Percentiles rank a stretch among this genome's conserved stretches.
phyloP scores from a whole-genome alignment of 2,329 filamentous ascomycete species.

The Sphaerostilbella broomeana region DNA sequence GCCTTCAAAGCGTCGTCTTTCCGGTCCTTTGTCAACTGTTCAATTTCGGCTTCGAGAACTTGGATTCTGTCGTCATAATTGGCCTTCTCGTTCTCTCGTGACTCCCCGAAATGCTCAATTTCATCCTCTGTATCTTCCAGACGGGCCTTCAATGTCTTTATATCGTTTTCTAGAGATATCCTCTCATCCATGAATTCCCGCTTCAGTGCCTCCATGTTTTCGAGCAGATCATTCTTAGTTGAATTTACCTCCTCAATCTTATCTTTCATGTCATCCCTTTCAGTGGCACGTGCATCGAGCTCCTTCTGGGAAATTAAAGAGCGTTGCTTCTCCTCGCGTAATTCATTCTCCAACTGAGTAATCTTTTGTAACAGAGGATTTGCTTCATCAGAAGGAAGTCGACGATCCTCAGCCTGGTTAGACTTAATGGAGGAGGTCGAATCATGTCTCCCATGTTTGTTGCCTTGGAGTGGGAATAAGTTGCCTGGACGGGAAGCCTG shows the following conservation, averaged over 20 bases:
- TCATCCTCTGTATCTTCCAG: slow-evolving; percentile 90
- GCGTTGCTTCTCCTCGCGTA: slow-evolving; percentile 65
- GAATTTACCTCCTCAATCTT: slow-evolving; percentile 81
- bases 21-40: slow-evolving; percentile 52
- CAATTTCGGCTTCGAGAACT: slow-evolving; percentile 63
- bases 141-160: slow-evolving; percentile 66
- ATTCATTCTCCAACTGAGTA: slow-evolving; percentile 67
- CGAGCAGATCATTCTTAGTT: slow-evolving; percentile 87
- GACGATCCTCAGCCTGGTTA: slow-evolving; percentile 37
- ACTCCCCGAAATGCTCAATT: slow-evolving; percentile 76
- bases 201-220: slow-evolving; percentile 89
- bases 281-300: slow-evolving; percentile 49
- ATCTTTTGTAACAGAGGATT: slow-evolving; percentile 44
- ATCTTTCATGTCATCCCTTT: slow-evolving; percentile 55
- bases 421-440: slow-evolving; percentile 44
- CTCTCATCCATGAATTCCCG: slow-evolving; percentile 82
- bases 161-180: slow-evolving; percentile 73
- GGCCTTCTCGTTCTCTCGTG: slow-evolving; percentile 73
- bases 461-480: slow-evolving; percentile 46
- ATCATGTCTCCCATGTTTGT: slow-evolving; percentile 43
- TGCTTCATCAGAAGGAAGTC: slow-evolving; percentile 39
- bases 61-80: slow-evolving; percentile 62
- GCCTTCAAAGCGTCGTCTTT: slow-evolving; percentile 51
- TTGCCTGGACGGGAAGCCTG: slow-evolving; percentile 50
- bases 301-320: slow-evolving; percentile 64